A percentile compares a stretch with the other conserved stretches of the same genome.
These are phyloP conservation scores for Neonectria magnoliae DNA, from an alignment of 2,329 filamentous ascomycete genomes.

Conservation along the genomic window DNA sequence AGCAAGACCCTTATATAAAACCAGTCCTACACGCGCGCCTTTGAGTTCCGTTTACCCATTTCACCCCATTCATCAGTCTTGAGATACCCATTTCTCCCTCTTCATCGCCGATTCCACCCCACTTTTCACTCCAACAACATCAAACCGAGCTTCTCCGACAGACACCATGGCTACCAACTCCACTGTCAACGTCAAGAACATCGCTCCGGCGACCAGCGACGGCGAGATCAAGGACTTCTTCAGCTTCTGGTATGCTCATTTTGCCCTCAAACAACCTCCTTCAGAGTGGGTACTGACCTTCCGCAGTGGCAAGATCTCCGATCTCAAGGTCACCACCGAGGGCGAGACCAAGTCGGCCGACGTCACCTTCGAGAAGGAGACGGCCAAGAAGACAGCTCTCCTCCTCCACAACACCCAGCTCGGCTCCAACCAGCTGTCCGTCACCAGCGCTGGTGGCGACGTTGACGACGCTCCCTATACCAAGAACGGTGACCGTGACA, in stretches of 20 bases:
- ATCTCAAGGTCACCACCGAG: slow-evolving; percentile 77
- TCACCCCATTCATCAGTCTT: slow-evolving; percentile 5
- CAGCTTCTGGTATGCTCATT: slow-evolving; percentile 80
- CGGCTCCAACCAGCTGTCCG: slow-evolving; percentile 83
- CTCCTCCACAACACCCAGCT: slow-evolving; percentile 98
- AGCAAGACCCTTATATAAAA: slow-evolving; percentile 20
- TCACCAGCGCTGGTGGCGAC: slow-evolving; percentile 74
- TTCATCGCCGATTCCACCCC: not conserved
- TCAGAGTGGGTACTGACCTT: slow-evolving; percentile 29
- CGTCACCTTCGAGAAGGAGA: slow-evolving; percentile 97
- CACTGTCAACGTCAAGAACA: slow-evolving; percentile 90
- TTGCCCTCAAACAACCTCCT: not conserved
- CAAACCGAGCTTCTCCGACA: slow-evolving; percentile 16
- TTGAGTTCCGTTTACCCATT: not conserved
- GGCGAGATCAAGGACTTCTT: slow-evolving; percentile 97
- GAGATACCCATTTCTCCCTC: slow-evolving; percentile 3
- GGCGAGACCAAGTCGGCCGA: slow-evolving; percentile 82
- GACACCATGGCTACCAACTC: slow-evolving; percentile 64
- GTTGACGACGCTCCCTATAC: slow-evolving; percentile 68
- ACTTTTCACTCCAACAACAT: slow-evolving; percentile 1
- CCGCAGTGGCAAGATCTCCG: slow-evolving; percentile 86
- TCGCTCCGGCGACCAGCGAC: slow-evolving; percentile 82
- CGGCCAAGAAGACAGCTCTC: slow-evolving; percentile 94
- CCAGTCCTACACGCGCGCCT: slow-evolving; percentile 4
- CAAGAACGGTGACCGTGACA: slow-evolving; percentile 65